phyloP scores from a whole-genome alignment of 768 basidiomycete species.

The Boletus reticuloceps region DNA sequence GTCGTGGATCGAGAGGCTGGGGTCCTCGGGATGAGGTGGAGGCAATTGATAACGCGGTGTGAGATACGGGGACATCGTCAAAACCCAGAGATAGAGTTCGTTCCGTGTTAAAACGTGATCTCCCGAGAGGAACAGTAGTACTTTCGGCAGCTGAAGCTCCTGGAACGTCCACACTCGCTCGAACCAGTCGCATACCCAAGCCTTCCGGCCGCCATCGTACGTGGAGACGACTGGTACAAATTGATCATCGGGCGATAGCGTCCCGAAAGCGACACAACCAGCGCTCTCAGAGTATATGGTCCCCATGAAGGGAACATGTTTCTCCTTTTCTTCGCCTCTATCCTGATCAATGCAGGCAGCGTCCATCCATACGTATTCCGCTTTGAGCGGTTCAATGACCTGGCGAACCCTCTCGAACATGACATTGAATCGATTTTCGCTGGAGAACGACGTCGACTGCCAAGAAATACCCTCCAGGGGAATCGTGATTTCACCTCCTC shows the following conservation, averaged over 20 bases:
- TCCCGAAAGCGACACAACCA: conserved; percentile 10
- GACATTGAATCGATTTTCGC: neutral
- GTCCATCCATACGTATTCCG: conserved; percentile 8
- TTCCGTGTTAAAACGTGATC: conserved; percentile 2
- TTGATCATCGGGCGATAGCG: neutral
- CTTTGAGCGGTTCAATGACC: neutral
- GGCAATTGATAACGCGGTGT: neutral
- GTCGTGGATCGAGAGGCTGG: conserved; percentile 3
- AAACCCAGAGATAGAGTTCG: conserved; percentile 5
- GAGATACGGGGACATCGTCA: conserved; percentile 13
- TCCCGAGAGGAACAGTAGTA: conserved; percentile 9
- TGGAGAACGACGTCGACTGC: conserved; percentile 4
- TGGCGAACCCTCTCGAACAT: neutral
- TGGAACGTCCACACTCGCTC: conserved; percentile 16
- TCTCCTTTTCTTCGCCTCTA: neutral
- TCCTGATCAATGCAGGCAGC: conserved; percentile 7
- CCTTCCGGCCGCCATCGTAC: conserved; percentile 3
- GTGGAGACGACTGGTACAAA: neutral
- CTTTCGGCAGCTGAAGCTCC: conserved; percentile 8
- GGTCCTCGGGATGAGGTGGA: neutral
- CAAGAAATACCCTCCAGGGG: conserved; percentile 1
- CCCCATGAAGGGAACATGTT: conserved; percentile 7
- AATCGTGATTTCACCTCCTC: neutral
- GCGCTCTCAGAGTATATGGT: conserved; percentile 6
- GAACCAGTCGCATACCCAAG: conserved; percentile 12